Percentiles rank a stretch among this genome's conserved stretches.
Conservation (phyloP, 768 basidiomycete genomes). For the Mycena capillaripes region DNA sequence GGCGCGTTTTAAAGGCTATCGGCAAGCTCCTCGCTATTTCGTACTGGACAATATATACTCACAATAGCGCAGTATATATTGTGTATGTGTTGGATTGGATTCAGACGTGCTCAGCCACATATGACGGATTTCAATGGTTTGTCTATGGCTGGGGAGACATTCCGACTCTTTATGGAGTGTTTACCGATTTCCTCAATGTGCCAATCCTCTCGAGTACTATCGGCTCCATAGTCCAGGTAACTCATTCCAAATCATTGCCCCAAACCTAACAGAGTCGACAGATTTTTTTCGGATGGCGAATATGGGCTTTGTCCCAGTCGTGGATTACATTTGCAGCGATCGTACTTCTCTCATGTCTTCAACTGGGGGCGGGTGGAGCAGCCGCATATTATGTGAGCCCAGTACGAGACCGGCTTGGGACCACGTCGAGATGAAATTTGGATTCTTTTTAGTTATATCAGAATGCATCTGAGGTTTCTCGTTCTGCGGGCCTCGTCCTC, state of each 20-base stretch:
- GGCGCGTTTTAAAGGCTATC: conserved; percentile 23
- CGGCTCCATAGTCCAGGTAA: conserved; percentile 37
- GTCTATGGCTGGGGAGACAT: conserved; percentile 37
- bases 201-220: conserved; percentile 35
- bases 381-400: conserved; percentile 30
- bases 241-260: not conserved
- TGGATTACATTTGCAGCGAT: conserved; percentile 14
- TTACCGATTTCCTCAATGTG: conserved; percentile 34
- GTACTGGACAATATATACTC: too few species aligned
- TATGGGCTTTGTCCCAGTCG: conserved; percentile 31
- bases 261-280: not conserved
- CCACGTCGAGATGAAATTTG: not conserved
- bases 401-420: not conserved
- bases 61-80: conserved; percentile 36
- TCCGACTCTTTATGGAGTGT: conserved; percentile 20
- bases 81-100: conserved; percentile 38
- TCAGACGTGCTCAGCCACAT: conserved; percentile 38
- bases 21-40: too few species aligned
- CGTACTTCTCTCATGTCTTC: conserved; percentile 29
- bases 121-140: conserved; percentile 40
- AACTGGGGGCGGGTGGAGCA: conserved; percentile 29
- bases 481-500: not conserved
- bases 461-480: not conserved
- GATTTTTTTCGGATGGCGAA: conserved; percentile 40
- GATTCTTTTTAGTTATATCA: not conserved